A percentile compares a stretch with the other conserved stretches of the same genome.
These are phyloP conservation scores for Diaporthe longicolla DNA, from an alignment of 2,329 filamentous ascomycete genomes.

Conservation along the genomic window DNA sequence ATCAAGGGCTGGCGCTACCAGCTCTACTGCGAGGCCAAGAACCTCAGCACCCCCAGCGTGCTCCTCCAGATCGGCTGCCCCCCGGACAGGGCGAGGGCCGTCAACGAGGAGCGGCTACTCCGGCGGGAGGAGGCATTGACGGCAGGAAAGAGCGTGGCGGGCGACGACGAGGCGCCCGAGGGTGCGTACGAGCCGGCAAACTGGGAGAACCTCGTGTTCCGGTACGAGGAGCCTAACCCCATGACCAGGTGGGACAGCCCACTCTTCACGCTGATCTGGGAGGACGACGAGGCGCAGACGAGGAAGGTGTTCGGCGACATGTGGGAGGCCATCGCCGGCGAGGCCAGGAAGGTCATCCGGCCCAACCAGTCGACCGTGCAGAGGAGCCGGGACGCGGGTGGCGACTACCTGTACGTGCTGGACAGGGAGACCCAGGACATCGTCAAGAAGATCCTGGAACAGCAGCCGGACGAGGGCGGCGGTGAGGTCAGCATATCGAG, in stretches of 20 bases:
- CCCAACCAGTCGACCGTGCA: conserved; percentile 83
- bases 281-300: conserved; percentile 76
- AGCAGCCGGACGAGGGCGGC: conserved; percentile 76
- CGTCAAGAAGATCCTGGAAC: conserved; percentile 77
- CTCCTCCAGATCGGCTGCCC: conserved; percentile 76
- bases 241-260: conserved; percentile 90
- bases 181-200: conserved; percentile 69
- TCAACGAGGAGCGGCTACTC: conserved; percentile 73
- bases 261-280: conserved; percentile 83
- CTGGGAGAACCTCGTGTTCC: conserved; percentile 84
- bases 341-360: conserved; percentile 72
- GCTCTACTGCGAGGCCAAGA: conserved; percentile 87
- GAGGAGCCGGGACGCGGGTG: conserved; percentile 71
- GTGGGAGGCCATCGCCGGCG: conserved; percentile 81
- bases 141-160: conserved; percentile 51
- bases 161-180: conserved; percentile 51
- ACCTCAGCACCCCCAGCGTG: conserved; percentile 80
- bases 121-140: conserved; percentile 50
- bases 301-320: conserved; percentile 72
- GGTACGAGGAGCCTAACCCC: conserved; percentile 88
- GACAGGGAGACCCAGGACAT: conserved; percentile 85
- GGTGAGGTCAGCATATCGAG: conserved; percentile 69
- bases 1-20: conserved; percentile 94
- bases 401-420: conserved; percentile 85
- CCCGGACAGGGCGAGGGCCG: conserved; percentile 63